Evolutionary conservation across 148 eudicot species (phyloP), one percentile per base, ranked within the genome.

Genomic region (Rhododendron ferrugineum): DNA sequence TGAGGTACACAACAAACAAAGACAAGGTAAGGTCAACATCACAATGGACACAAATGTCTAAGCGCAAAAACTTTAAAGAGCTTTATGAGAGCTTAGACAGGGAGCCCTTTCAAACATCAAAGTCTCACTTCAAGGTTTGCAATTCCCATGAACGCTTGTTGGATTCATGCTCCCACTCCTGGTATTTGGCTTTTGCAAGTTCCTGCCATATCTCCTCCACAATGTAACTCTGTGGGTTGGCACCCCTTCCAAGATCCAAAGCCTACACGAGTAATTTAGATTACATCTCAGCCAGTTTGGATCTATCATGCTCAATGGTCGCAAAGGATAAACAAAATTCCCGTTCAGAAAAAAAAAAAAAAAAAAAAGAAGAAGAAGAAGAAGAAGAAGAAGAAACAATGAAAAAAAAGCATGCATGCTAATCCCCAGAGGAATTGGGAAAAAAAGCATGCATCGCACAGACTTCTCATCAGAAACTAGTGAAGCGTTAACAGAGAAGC

Each of bases 121-220:
- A 70, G 82, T 87, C 88, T 81, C 92, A 95, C 99, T 95, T 92
- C 77, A 97, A 85, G 75, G 78, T 91, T 80, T 93, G 94, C 84
- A 97, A 90, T 28, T 94, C 98, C 96, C 94, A 94, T 11, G 93
- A 80, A 26, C 95, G 98, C 85, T 85, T 89, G 83, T 90, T 88
- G 80, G 99, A 95, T 83, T 92, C 98, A 62, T 89, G 88, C 85
- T 95, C 94, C 99, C 98, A 97, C 85, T 89, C 86, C 87, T 91
- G 58, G 89, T 97, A 95, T 88, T 91, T 95, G 34, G 99, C 99
- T 88, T 88, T 95, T 28, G 98, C 96, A 81, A 97, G 94, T 92
- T 92, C 96, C 86, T 93, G 93, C 99, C 99, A 95, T 82, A 97
- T 93, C 86, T 97, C 98, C 85, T 95, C 99, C 20, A 95, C 98